Base-by-base conservation (phyloP, 1,284 basidiomycete species). In the Boletellus deceptivus region DNA sequence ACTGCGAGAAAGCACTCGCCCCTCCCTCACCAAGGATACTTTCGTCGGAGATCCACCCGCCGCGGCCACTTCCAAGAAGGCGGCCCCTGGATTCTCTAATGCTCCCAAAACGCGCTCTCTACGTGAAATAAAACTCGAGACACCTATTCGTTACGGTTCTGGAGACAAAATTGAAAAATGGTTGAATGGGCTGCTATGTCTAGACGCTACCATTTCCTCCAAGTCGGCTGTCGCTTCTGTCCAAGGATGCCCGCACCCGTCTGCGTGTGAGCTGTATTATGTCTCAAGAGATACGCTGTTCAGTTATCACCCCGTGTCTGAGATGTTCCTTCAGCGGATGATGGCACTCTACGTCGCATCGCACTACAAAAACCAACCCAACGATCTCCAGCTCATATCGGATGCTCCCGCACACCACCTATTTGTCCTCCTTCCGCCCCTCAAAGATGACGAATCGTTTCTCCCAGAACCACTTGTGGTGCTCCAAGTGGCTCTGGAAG, bases 341-440 rank as follows among this genome's bases (percentile, higher is more conserved):
- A 98, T 98, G 94, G 89, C 92, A 6, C 78, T 99, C 2, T 99
- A 98, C 70, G 95, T 99, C 47, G 91, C 96, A 1, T 89, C 86
- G 45, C 97, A 99, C 71, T 99, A 99, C 78, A 99, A 99, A 72
- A 99, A 99, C 71, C 92, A 95, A 65, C 97, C 97, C 18, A 99
- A 99, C 68, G 97, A 99, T 68, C 77, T 99, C 39, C 96, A 99
- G 69, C 82, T 99, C 49, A 83, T 99, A 70, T 93, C 90, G 8
- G 97, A 99, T 64, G 97, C 97, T 0, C 97, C 97, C 0, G 94
- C 93, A 0, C 96, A 99, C 65, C 92, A 96, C 61, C 81, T 99
- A 11, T 99, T 98, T 59, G 97, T 99, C 2, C 81, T 99, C 0
- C 76, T 99, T 1, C 94, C 95, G 0, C 97, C 94, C 0, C 76